Percentiles rank a stretch among this genome's conserved stretches.
Evolutionary conservation across 805 yeast genomes (phyloP).

Genomic region (Wickerhamiella shivajii): DNA sequence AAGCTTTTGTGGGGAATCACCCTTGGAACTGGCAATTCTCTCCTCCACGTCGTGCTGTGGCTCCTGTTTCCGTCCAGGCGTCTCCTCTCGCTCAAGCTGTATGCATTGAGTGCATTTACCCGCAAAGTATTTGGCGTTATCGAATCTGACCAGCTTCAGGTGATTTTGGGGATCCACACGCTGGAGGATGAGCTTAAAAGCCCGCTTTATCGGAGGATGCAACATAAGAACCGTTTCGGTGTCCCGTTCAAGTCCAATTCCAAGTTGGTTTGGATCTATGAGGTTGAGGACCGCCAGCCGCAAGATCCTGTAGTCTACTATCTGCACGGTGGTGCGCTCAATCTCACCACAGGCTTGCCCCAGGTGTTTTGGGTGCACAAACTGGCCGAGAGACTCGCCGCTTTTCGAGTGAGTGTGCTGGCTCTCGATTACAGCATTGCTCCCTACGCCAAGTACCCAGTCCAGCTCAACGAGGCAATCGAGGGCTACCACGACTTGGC

Average conservation of each 20-base stretch:
- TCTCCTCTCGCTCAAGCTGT: too few relatives aligned
- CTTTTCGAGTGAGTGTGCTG: constrained; percentile 15
- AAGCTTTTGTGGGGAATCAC: constrained; percentile 10
- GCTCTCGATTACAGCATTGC: constrained; percentile 22
- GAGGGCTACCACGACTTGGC: constrained; percentile 13
- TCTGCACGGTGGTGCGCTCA: constrained; percentile 20
- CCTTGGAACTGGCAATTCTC: constrained; percentile 1
- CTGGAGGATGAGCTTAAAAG: too few relatives aligned
- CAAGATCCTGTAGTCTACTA: constrained; percentile 19
- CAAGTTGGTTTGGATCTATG: constrained; percentile 20
- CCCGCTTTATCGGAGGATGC: too few relatives aligned
- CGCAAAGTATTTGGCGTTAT: too few relatives aligned
- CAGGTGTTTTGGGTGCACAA: constrained; percentile 13
- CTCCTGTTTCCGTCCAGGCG: too few relatives aligned
- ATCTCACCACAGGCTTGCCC: constrained; percentile 13
- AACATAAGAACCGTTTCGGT: too few relatives aligned
- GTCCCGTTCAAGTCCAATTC: too few relatives aligned
- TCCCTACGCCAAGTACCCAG: constrained; percentile 15
- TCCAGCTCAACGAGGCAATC: constrained; percentile 16
- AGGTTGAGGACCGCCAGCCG: constrained; percentile 13
- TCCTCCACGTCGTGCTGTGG: too few relatives aligned
- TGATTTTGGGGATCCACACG: too few relatives aligned
- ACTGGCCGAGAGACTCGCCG: neutral
- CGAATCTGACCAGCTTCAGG: too few relatives aligned
- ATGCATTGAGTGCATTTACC: too few relatives aligned